Evolutionary conservation across 1,284 basidiomycete genomes (phyloP), one percentile per base, ranked within the genome.

Genomic region (Singerocomus inundabilis): DNA sequence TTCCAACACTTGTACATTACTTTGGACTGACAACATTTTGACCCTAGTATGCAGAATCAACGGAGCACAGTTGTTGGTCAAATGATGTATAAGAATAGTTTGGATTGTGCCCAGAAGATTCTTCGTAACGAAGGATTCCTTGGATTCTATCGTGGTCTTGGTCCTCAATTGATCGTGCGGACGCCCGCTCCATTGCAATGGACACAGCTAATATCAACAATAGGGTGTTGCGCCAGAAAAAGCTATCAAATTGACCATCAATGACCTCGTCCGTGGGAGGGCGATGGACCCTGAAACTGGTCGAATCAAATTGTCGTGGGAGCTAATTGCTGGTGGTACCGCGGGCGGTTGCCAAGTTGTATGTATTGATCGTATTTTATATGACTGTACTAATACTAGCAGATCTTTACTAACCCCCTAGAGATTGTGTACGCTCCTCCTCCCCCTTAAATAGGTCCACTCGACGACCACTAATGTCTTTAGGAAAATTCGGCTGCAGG

Each of bases 151-250:
- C 88, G 95, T 35, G 96, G 96, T 49, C 82, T 99, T 44, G 87
- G 93, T 7, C 96, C 96, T 34, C 96, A 99, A 67, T 80, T 99
- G 48, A 81, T 99, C 58, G 91, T 91, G 61, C 53, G 87, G 70
- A 32, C 9, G 21, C 26, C 28, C 15, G 31, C 46, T 46, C 24
- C 28, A 4, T 25, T 13, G 15, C 39, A 32, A 44, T 18, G 29
- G 25, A 50, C 42, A 42, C 24, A 32, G 30, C 50, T 57, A 18
- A 57, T 11, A 41, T 53, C 15, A 45, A 53, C 31, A 32, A 36
- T 66, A 93, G 91, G 96, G 96, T 63, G 96, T 99, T 36, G 97
- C 96, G 12, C 96, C 96, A 12, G 96, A 99, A 71, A 99, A 97
- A 74, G 93, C 93, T 11, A 96, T 97, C 73, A 97, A 99, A 71